phyloP scores from a whole-genome alignment of 1,284 basidiomycete genomes.

The Volvariella volvacea region DNA sequence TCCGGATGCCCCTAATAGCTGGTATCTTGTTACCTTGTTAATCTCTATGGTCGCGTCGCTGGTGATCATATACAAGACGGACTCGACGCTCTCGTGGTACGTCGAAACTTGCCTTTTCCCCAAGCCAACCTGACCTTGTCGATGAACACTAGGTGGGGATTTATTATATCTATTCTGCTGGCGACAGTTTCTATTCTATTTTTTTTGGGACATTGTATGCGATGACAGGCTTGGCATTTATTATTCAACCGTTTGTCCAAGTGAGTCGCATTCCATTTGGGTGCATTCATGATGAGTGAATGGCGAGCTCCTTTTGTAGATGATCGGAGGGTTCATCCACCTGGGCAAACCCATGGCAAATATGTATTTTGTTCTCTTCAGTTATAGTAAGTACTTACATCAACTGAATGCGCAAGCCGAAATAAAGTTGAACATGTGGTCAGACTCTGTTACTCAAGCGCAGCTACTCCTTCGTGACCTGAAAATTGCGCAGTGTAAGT shows the following conservation, averaged over 20 bases:
- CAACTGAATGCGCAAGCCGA: too few species aligned
- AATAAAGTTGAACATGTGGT: too few species aligned
- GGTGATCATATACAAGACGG: conserved; percentile 39
- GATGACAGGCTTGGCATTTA: conserved; percentile 40
- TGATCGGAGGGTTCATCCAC: conserved; percentile 56
- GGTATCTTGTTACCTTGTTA: conserved; percentile 35
- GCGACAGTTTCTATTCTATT: conserved; percentile 37
- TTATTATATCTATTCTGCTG: conserved; percentile 33
- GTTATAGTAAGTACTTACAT: conserved; percentile 32
- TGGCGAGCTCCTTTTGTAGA: conserved; percentile 16
- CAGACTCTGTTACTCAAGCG: conserved; percentile 38
- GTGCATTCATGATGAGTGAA: not conserved
- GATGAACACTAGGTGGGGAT: conserved; percentile 37
- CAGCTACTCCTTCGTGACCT: conserved; percentile 42
- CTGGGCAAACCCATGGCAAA: conserved; percentile 54
- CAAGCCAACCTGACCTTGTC: too few species aligned
- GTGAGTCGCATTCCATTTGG: conserved; percentile 11
- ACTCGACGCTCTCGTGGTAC: conserved; percentile 45
- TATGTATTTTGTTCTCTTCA: conserved; percentile 53
- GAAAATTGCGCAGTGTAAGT: conserved; percentile 53
- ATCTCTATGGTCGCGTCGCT: conserved; percentile 33
- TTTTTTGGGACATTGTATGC: too few species aligned
- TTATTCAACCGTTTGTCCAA: conserved; percentile 47
- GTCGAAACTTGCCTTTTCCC: conserved; percentile 1
- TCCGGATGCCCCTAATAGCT: conserved; percentile 38